Conservation (phyloP, 495 filamentous ascomycete species). For the Aspergillus affinis region DNA sequence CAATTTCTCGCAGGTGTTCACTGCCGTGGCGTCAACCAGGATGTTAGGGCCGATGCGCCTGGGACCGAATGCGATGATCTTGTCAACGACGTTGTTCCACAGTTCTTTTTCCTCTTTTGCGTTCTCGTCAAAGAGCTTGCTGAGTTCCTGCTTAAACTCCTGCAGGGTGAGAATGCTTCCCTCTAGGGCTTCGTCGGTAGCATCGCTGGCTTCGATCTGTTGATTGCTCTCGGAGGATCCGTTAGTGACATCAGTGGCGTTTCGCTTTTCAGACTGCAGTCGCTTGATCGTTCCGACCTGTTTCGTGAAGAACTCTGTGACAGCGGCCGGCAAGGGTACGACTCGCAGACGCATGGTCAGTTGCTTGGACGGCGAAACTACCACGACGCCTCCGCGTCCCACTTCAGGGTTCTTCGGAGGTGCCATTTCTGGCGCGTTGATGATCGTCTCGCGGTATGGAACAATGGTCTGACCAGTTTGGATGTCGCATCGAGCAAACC, state of each 20-base stretch:
- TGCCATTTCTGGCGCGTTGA: slow-evolving; percentile 85
- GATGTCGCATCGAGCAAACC: slow-evolving; percentile 93
- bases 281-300: slow-evolving; percentile 75
- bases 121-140: slow-evolving; percentile 59
- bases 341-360: slow-evolving; percentile 77
- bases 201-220: slow-evolving; percentile 34
- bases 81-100: slow-evolving; percentile 76
- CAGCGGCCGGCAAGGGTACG: slow-evolving; percentile 69
- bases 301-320: slow-evolving; percentile 83
- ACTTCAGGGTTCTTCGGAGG: slow-evolving; percentile 81
- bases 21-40: slow-evolving; percentile 78
- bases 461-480: slow-evolving; percentile 93
- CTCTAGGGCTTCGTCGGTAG: slow-evolving; percentile 51
- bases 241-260: slow-evolving; percentile 35
- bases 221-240: slow-evolving; percentile 28
- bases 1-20: slow-evolving; percentile 71
- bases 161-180: slow-evolving; percentile 59
- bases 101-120: slow-evolving; percentile 63
- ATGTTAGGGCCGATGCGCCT: slow-evolving; percentile 83
- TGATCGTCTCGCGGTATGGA: slow-evolving; percentile 91
- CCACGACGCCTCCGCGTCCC: slow-evolving; percentile 77
- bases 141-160: slow-evolving; percentile 75
- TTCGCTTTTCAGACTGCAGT: slow-evolving; percentile 67
- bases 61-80: slow-evolving; percentile 88
- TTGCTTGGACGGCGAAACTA: slow-evolving; percentile 79